phyloP scores from a whole-genome alignment of 805 yeast genomes.

The Yarrowia divulgata region DNA sequence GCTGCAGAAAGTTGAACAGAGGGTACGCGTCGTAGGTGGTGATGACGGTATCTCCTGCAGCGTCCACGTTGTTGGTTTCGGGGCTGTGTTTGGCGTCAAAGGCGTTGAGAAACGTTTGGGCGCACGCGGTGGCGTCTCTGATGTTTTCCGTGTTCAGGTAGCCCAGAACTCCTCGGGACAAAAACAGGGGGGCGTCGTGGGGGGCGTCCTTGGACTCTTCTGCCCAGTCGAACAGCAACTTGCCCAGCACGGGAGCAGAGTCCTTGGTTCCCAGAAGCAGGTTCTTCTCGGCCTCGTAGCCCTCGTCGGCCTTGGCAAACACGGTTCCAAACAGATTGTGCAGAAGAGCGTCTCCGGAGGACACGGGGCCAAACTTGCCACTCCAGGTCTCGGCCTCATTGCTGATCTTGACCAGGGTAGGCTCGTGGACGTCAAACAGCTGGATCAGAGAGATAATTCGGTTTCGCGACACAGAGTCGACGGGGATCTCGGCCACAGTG shows the following conservation, averaged over 20 bases:
- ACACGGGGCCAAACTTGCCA: conserved; percentile 55
- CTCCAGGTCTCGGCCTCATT: conserved; percentile 73
- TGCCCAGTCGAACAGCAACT: conserved; percentile 61
- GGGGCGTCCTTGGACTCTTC: conserved; percentile 45
- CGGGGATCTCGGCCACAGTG: conserved; percentile 57
- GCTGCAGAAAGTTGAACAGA: conserved; percentile 71
- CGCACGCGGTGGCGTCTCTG: conserved; percentile 56
- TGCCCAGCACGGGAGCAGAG: conserved; percentile 54
- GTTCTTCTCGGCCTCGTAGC: conserved; percentile 75
- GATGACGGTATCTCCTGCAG: conserved; percentile 50
- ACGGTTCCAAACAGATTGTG: conserved; percentile 77
- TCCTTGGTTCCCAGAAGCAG: conserved; percentile 70
- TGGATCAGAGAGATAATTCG: conserved; percentile 56
- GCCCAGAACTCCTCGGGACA: conserved; percentile 72
- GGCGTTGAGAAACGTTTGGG: conserved; percentile 51
- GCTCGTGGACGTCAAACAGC: conserved; percentile 59
- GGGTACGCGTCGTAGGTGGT: conserved; percentile 55
- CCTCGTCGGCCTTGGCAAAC: conserved; percentile 57
- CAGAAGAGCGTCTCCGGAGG: conserved; percentile 76
- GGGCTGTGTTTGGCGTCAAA: conserved; percentile 51
- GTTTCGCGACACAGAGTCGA: conserved; percentile 56
- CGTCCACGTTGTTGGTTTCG: conserved; percentile 41
- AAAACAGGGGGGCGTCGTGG: conserved; percentile 49
- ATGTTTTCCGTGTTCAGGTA: conserved; percentile 73
- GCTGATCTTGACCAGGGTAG: conserved; percentile 69